Evolutionary conservation across 2,329 filamentous ascomycete genomes (phyloP), one percentile per base, ranked within the genome.

Genomic region (Fusarium graminum): DNA sequence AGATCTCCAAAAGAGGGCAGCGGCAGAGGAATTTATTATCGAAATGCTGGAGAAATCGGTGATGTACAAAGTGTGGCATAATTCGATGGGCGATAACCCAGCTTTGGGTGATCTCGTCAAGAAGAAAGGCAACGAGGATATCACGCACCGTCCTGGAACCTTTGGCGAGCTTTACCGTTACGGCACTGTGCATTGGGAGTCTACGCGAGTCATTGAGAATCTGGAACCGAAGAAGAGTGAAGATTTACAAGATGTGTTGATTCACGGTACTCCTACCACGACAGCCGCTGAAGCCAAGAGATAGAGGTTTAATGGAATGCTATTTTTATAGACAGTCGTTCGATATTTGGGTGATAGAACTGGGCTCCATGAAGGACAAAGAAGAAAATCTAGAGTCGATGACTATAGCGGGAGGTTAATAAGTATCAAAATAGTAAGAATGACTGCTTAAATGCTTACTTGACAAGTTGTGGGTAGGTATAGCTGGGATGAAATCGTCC

Each of bases 51-150:
- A 76, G 50, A 69, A 75, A 16, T 77, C 74, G 30, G 71, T 76
- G 43, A 78, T 78, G 68, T 78, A 78, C 50, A 78, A 78, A 62
- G 67, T 77, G 4, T 78, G 77, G 46, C 76, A 78, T n/a, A 78
- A 77, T 17, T 76, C 76, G 4, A 73, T 73, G 1, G 73, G 70
- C 4, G 74, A 68, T 0, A 19, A 58, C 1, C 75, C 73, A 1
- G 75, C 76, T 6, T 61, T 78, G 1, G 76, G 76, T 9, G 76
- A 78, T 32, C 42, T 78, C 7, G 51, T 78, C 36, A 74, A 74
- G 40, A 68, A 61, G 52, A 50, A 70, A 5, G 72, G 58, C 5
- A 72, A 69, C 9, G 32, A 34, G 30, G 75, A 78, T 28, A 70
- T 70, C 1, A 68, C 71, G 13, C 69, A 77, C n/a, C 68, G 76